Evolutionary conservation across 805 yeast species (phyloP).

Genomic region (Ogataea haglerorum): DNA sequence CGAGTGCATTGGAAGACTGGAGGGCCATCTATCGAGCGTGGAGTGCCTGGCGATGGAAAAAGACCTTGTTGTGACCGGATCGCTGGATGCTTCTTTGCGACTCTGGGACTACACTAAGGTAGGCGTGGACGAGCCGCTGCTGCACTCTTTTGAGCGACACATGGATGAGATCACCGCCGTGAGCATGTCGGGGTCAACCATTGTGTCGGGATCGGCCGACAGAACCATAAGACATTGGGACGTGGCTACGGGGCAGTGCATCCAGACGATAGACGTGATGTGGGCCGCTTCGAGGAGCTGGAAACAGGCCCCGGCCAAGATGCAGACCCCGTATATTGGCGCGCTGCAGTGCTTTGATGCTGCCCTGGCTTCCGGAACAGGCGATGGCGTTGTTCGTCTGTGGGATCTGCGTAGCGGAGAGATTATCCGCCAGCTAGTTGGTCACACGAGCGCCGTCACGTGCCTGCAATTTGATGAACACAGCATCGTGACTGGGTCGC

Average conservation of each 20-base stretch:
- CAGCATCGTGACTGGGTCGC: constrained; percentile 59
- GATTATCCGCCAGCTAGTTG: constrained; percentile 55
- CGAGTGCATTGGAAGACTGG: constrained; percentile 46
- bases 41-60: constrained; percentile 58
- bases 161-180: constrained; percentile 64
- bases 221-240: constrained; percentile 78
- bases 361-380: constrained; percentile 75
- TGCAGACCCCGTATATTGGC: constrained; percentile 47
- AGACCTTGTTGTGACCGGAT: constrained; percentile 49
- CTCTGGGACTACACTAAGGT: constrained; percentile 51
- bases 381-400: constrained; percentile 68
- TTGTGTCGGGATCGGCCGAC: constrained; percentile 70
- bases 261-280: constrained; percentile 66
- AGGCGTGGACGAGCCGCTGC: constrained; percentile 29
- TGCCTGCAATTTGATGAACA: constrained; percentile 66
- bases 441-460: constrained; percentile 70
- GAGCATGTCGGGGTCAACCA: constrained; percentile 40
- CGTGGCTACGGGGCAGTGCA: constrained; percentile 56
- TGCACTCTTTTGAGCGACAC: constrained; percentile 59
- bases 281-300: constrained; percentile 47
- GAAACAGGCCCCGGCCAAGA: constrained; percentile 7
- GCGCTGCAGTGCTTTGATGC: constrained; percentile 71
- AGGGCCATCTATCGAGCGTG: constrained; percentile 61
- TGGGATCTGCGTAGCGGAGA: constrained; percentile 77
- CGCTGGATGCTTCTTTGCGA: constrained; percentile 59